A percentile compares a stretch with the other conserved stretches of the same genome.
phyloP scores from a whole-genome alignment of 1,139 yeast genomes.

The Suhomyces panamericanus region DNA sequence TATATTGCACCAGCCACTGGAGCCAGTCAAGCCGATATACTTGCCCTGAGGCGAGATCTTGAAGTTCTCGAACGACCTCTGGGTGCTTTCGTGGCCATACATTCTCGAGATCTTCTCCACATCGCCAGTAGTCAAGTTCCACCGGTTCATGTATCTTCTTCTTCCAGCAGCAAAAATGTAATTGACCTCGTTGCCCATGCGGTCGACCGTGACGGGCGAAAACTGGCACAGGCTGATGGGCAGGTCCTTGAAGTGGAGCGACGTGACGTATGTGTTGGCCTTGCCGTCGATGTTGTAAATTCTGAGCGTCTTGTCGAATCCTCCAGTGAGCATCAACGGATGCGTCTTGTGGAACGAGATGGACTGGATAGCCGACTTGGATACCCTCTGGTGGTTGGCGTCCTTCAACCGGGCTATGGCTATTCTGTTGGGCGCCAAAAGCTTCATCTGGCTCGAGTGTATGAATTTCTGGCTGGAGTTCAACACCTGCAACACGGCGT shows the following conservation, averaged over 20 bases:
- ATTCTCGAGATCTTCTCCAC: slow-evolving; percentile 84
- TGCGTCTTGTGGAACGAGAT: slow-evolving; percentile 82
- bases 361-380: slow-evolving; percentile 80
- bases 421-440: slow-evolving; percentile 69
- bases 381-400: slow-evolving; percentile 69
- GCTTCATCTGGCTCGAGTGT: slow-evolving; percentile 48
- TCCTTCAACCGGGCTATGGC: slow-evolving; percentile 82
- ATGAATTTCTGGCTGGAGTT: slow-evolving; percentile 58
- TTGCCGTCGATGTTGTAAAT: slow-evolving; percentile 93
- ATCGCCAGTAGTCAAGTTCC: slow-evolving; percentile 78
- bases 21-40: slow-evolving; percentile 75
- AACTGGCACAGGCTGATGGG: slow-evolving; percentile 80
- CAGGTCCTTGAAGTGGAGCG: slow-evolving; percentile 72
- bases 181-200: slow-evolving; percentile 29
- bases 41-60: slow-evolving; percentile 70
- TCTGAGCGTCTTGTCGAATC: slow-evolving; percentile 86
- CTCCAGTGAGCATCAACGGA: slow-evolving; percentile 85
- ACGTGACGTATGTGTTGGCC: slow-evolving; percentile 74
- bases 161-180: slow-evolving; percentile 83
- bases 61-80: slow-evolving; percentile 85
- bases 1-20: slow-evolving; percentile 87
- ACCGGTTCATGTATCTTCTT: slow-evolving; percentile 85
- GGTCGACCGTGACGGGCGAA: slow-evolving; percentile 46
- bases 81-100: slow-evolving; percentile 88
- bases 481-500: slow-evolving; percentile 61